Evolutionary conservation across 805 yeast genomes (phyloP), one percentile per base, ranked within the genome.

Genomic region (Spathaspora arborariae): DNA sequence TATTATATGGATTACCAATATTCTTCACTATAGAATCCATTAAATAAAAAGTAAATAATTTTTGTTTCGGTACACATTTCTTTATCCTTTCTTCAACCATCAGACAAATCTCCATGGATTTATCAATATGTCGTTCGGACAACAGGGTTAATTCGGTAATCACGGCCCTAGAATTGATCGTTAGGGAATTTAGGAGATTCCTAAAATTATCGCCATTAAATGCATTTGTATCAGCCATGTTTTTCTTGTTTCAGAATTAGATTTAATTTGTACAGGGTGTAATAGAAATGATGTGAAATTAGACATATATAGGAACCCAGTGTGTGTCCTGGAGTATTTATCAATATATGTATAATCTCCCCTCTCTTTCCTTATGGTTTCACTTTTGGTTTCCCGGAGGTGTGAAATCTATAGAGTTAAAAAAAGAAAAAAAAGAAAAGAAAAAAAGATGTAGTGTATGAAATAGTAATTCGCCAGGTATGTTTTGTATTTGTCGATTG

Each of bases 21-120:
- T 65, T 70, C 48, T 72, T 72, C 54, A 70, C 61, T 21, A 72
- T 68, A 33, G 73, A 68, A 54, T 72, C 77, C 58, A 72, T 51
- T 41, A 72, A 54, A 51, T 72, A 72, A 42, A 72, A 60, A 18
- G 66, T 51, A 51, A 51, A 64, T 18, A 68, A 58, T 49, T 67
- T 67, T 54, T 70, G 64, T 48, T 66, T 67, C 13, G 76, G 76
- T 24, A 69, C 53, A 45, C 70, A 64, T 46, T 60, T 65, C 43
- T 55, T 56, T 45, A 72, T 66, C 37, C 75, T 56, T 27, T 59
- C 61, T 47, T 69, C 75, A 13, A 70, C 56, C 46, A 62, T 51
- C n/a, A 56, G 60, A 10, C 62, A 65, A 20, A 72, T 70, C 22
- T 51, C 60, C 39, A 56, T 54, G 24, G 74, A 66, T 37, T 65